These are phyloP conservation scores for Adansonia digitata DNA, from an alignment of 345 rosid species.

Conservation along the genomic window DNA sequence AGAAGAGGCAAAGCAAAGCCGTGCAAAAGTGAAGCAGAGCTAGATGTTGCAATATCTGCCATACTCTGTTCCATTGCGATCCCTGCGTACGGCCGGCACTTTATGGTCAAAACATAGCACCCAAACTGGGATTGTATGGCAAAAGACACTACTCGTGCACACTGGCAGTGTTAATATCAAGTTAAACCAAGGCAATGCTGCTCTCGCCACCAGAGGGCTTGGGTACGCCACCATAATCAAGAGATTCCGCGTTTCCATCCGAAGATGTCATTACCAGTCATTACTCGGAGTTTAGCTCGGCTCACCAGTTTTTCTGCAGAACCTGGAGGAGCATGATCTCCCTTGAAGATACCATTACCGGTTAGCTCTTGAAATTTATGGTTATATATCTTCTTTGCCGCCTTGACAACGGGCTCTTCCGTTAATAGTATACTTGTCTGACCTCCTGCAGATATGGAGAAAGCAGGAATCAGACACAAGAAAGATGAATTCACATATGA, in stretches of 20 bases:
- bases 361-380: slow-evolving; percentile 74
- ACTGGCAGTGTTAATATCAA: not conserved
- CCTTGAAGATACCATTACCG: slow-evolving; percentile 74
- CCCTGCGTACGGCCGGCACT: too few relatives aligned
- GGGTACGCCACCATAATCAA: slow-evolving; percentile 79
- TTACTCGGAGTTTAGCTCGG: slow-evolving; percentile 67
- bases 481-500: slow-evolving; percentile 51
- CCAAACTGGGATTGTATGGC: not conserved
- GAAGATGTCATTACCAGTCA: slow-evolving; percentile 79
- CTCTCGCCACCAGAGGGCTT: slow-evolving; percentile 94
- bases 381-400: slow-evolving; percentile 70
- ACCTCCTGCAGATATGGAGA: slow-evolving; percentile 81
- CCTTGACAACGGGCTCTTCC: slow-evolving; percentile 57
- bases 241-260: slow-evolving; percentile 65
- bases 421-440: slow-evolving; percentile 60
- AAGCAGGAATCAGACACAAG: not conserved
- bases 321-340: slow-evolving; percentile 54
- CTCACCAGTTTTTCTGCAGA: slow-evolving; percentile 70
- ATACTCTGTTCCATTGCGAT: too few relatives aligned
- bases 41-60: too few relatives aligned
- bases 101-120: slow-evolving; percentile 21
- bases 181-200: slow-evolving; percentile 58
- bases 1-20: too few relatives aligned
- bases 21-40: too few relatives aligned
- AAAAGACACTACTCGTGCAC: not conserved